These are phyloP conservation scores for Clausena lansium DNA, from an alignment of 345 rosid genomes.

Conservation along the genomic window DNA sequence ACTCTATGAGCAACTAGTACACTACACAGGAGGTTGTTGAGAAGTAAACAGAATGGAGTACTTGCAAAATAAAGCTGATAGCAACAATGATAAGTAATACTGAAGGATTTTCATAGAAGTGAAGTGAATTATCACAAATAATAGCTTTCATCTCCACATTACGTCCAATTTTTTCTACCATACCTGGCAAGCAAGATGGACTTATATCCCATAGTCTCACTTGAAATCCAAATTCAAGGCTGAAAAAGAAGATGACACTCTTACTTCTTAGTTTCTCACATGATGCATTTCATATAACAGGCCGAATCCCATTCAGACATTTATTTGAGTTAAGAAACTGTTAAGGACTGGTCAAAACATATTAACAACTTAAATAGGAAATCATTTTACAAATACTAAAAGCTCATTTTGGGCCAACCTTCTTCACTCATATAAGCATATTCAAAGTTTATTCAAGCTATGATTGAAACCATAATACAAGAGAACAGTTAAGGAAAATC, in stretches of 20 bases:
- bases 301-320: background rate
- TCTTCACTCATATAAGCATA: background rate
- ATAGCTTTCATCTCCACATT: background rate
- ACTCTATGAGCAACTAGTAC: background rate
- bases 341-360: too few species aligned
- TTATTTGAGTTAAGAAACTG: background rate
- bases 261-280: background rate
- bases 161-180: background rate
- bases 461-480: background rate
- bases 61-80: background rate
- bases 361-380: background rate
- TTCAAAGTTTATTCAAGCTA: background rate
- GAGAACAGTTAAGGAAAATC: conserved; percentile 11
- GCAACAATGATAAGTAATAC: background rate
- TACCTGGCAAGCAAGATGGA: background rate
- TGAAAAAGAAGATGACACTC: background rate
- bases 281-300: background rate
- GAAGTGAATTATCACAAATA: background rate
- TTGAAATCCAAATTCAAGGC: background rate
- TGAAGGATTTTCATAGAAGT: background rate
- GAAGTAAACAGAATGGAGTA: background rate
- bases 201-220: background rate
- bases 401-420: background rate
- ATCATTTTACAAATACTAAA: background rate
- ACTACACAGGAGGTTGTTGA: background rate